Conservation (phyloP, 768 basidiomycete species). For the Mycena venus region DNA sequence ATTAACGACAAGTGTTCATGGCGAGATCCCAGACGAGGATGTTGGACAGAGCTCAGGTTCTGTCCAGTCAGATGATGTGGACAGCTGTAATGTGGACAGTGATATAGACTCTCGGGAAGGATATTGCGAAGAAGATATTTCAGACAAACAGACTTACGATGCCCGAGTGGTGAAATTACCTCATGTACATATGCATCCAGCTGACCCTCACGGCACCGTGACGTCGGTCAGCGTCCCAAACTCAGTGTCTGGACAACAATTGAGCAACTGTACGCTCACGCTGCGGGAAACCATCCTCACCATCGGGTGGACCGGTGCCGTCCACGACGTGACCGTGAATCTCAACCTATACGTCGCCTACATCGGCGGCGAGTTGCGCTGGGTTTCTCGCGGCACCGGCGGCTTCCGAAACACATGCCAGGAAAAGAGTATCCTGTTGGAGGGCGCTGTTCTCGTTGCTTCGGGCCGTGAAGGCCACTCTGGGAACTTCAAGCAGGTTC, state of each 20-base stretch:
- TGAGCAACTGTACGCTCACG: conserved; percentile 10
- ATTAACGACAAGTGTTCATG: no score
- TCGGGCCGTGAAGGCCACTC: conserved; percentile 3
- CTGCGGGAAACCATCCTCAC: conserved; percentile 7
- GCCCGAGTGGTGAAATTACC: no score
- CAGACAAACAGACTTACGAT: no score
- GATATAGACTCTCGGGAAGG: no score
- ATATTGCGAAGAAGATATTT: no score
- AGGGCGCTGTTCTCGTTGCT: conserved; percentile 8
- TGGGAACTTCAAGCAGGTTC: background rate
- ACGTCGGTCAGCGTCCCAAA: background rate
- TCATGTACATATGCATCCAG: no score
- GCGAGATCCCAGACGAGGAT: no score
- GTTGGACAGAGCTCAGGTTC: no score
- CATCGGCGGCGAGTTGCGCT: background rate
- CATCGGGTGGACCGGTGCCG: background rate
- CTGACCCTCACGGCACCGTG: no score
- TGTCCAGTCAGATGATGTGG: no score
- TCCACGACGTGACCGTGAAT: background rate
- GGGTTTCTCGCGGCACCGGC: conserved; percentile 3
- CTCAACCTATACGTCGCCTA: conserved; percentile 18
- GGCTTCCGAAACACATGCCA: conserved; percentile 6
- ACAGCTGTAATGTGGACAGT: no score
- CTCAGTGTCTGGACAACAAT: background rate
- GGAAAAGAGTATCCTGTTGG: conserved; percentile 6